phyloP scores from a whole-genome alignment of 2,329 filamentous ascomycete genomes.

The Colletotrichum musae region DNA sequence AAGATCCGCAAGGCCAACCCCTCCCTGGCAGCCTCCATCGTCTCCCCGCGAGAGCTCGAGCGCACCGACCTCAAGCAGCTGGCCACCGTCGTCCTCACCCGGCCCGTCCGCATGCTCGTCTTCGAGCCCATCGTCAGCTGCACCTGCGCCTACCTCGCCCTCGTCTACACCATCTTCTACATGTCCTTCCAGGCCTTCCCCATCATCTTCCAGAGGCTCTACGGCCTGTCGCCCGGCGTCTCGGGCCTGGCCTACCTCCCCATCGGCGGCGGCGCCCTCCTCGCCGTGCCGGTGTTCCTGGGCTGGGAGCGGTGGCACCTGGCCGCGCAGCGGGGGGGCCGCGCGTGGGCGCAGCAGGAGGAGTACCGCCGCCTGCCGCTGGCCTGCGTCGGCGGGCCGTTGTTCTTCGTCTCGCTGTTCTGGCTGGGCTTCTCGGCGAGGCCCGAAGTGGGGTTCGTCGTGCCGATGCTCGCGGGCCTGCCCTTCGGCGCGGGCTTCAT shows the following conservation, averaged over 20 bases:
- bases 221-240: conserved; percentile 74
- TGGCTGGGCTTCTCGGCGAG: conserved; percentile 74
- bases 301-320: conserved; percentile 61
- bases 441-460: conserved; percentile 63
- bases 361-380: conserved; percentile 80
- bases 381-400: conserved; percentile 78
- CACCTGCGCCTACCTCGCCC: conserved; percentile 78
- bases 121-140: conserved; percentile 82
- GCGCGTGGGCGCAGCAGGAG: conserved; percentile 72
- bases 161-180: conserved; percentile 77
- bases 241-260: conserved; percentile 79
- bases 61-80: conserved; percentile 70
- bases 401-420: conserved; percentile 70
- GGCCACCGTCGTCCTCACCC: conserved; percentile 77
- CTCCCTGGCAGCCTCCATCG: conserved; percentile 58
- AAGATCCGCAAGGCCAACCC: conserved; percentile 70
- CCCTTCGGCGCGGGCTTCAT: conserved; percentile 74
- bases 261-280: conserved; percentile 73
- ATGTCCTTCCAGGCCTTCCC: conserved; percentile 85
- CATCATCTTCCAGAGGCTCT: conserved; percentile 75
- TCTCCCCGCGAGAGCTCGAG: conserved; percentile 76
- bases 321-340: conserved; percentile 47
- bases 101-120: conserved; percentile 80
- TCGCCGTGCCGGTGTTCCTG: conserved; percentile 74
- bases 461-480: conserved; percentile 72